Conservation (phyloP, 2,329 filamentous ascomycete genomes). For the Stenocarpella maydis region DNA sequence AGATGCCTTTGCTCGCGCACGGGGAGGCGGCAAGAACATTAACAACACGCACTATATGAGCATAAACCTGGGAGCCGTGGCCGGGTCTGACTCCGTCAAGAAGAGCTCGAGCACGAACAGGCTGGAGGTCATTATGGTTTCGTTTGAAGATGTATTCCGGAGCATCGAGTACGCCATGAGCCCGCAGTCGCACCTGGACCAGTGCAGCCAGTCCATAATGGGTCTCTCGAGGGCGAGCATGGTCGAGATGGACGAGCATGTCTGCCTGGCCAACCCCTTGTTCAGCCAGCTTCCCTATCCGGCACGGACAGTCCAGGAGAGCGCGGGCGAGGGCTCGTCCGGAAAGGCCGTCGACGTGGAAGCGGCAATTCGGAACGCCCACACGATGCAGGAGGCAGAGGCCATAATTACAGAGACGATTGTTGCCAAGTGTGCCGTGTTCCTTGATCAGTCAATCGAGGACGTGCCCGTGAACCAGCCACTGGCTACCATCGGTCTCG, state of each 20-base stretch:
- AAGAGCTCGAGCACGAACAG: background rate
- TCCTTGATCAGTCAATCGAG: conserved; percentile 37
- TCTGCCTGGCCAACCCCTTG: conserved; percentile 36
- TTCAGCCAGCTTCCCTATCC: conserved; percentile 37
- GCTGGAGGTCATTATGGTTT: conserved; percentile 32
- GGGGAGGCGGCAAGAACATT: background rate
- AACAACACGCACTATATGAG: conserved; percentile 29
- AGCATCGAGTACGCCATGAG: conserved; percentile 39
- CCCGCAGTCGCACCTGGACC: conserved; percentile 35
- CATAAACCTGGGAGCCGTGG: conserved; percentile 28
- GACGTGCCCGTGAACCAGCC: conserved; percentile 36
- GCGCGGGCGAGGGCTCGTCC: background rate
- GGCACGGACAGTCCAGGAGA: background rate
- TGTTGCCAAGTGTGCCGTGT: conserved; percentile 38
- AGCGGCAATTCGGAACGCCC: conserved; percentile 1
- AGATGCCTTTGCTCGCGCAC: conserved; percentile 35
- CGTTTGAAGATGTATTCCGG: conserved; percentile 39
- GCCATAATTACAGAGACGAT: conserved; percentile 36
- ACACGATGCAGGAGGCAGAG: conserved; percentile 36
- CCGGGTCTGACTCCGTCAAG: conserved; percentile 17
- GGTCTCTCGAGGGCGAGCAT: conserved; percentile 39
- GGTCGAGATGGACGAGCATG: conserved; percentile 35
- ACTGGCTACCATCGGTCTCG: conserved; percentile 37
- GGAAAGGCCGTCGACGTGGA: conserved; percentile 25
- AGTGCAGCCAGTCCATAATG: conserved; percentile 36